Evolutionary conservation across 139 green algal species (phyloP).

Genomic region (Chlamydomonas schloesseri): DNA sequence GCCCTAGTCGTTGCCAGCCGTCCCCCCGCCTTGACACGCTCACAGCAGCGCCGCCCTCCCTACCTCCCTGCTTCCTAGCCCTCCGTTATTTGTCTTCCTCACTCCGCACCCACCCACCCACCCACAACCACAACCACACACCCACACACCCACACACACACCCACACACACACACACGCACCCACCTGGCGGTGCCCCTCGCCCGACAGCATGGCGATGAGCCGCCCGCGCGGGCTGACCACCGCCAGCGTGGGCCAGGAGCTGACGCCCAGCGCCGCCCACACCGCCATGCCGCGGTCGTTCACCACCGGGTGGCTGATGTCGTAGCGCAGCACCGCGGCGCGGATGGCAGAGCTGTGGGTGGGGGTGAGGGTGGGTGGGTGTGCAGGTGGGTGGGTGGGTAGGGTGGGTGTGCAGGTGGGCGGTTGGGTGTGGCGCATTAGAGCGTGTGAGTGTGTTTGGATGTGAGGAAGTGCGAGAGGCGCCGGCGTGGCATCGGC

Average conservation of each 20-base stretch:
- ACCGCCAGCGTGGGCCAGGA: slow-evolving; percentile 82
- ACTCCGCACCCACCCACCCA: no score
- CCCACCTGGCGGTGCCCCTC: slow-evolving; percentile 73
- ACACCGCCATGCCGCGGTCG: slow-evolving; percentile 79
- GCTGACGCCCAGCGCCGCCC: slow-evolving; percentile 74
- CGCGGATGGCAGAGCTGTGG: slow-evolving; percentile 56
- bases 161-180: not conserved
- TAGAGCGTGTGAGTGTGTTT: not conserved
- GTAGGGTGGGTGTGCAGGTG: not conserved
- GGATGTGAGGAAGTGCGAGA: no score
- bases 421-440: not conserved
- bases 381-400: not conserved
- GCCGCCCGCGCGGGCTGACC: slow-evolving; percentile 59
- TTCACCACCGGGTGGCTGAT: slow-evolving; percentile 83
- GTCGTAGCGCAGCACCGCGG: slow-evolving; percentile 73
- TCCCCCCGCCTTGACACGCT: no score
- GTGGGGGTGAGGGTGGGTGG: not conserved
- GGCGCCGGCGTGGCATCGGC: no score
- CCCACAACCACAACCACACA: not conserved
- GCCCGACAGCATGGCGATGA: slow-evolving; percentile 72
- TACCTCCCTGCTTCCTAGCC: no score
- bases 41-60: no score
- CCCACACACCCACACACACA: not conserved
- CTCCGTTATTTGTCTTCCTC: no score
- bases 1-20: no score